Percentiles rank a stretch among this genome's conserved stretches.
phyloP scores from a whole-genome alignment of 228 moss, liverwort and hornwort species.

The Sphagnum magellanicum region DNA sequence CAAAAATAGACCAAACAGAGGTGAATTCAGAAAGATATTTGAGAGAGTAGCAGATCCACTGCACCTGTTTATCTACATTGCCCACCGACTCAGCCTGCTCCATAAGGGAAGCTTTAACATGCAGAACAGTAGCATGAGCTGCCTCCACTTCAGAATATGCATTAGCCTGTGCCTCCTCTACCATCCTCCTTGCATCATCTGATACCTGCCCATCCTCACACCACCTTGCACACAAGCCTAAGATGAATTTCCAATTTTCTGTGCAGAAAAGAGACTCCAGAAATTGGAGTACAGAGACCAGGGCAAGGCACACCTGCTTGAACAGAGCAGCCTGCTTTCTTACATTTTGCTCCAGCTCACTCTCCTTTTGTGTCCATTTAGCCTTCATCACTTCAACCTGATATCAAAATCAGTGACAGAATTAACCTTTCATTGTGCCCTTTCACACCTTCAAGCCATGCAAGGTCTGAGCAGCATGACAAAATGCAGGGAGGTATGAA shows the following conservation, averaged over 20 bases:
- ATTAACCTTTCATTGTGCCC: neutral
- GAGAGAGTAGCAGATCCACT: too few species aligned
- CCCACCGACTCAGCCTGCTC: slow-evolving; percentile 56
- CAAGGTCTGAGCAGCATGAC: neutral
- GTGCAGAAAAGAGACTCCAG: neutral
- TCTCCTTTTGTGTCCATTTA: slow-evolving; percentile 55
- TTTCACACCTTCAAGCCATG: neutral
- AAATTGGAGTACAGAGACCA: slow-evolving; percentile 5
- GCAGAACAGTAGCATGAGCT: slow-evolving; percentile 53
- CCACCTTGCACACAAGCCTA: neutral
- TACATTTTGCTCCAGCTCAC: slow-evolving; percentile 56
- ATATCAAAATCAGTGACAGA: neutral
- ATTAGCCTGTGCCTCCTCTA: slow-evolving; percentile 56
- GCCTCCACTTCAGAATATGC: slow-evolving; percentile 60
- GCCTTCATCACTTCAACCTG: slow-evolving; percentile 62
- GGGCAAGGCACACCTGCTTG: slow-evolving; percentile 38
- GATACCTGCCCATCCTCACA: slow-evolving; percentile 36
- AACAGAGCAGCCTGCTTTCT: slow-evolving; percentile 50
- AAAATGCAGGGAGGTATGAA: slow-evolving; percentile 1
- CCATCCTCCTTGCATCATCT: slow-evolving; percentile 66
- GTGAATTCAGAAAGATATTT: too few species aligned
- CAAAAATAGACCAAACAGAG: too few species aligned
- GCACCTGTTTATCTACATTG: slow-evolving; percentile 48
- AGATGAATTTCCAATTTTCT: neutral
- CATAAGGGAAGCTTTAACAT: slow-evolving; percentile 60